Conservation (phyloP, 2,329 filamentous ascomycete species). For the Botrytis deweyae region DNA sequence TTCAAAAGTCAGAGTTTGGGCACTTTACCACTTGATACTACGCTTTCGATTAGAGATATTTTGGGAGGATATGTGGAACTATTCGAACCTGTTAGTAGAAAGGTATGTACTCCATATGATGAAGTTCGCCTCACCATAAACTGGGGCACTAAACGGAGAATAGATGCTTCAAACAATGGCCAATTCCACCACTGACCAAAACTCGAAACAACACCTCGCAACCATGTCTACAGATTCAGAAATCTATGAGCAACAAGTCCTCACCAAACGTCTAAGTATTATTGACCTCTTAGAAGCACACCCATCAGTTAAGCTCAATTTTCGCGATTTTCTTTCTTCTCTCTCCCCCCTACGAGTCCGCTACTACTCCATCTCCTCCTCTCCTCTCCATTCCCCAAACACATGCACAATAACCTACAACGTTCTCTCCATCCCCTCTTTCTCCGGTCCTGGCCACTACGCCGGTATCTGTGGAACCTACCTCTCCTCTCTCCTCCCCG, state of each 20-base stretch:
- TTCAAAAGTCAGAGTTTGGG: neutral
- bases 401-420: neutral
- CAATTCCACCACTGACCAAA: neutral
- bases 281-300: slow-evolving; percentile 69
- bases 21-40: neutral
- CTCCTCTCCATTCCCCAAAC: neutral
- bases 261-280: slow-evolving; percentile 51
- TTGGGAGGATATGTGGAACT: slow-evolving; percentile 1
- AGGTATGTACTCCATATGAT: neutral
- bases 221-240: neutral
- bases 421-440: neutral
- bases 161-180: neutral
- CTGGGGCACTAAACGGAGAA: neutral
- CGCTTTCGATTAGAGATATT: neutral
- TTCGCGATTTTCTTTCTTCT: neutral
- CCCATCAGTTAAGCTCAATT: slow-evolving; percentile 35
- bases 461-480: neutral
- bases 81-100: neutral
- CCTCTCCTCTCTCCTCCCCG: neutral
- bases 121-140: neutral
- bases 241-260: neutral
- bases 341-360: neutral
- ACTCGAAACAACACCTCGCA: neutral
- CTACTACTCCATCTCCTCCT: slow-evolving; percentile 7
- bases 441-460: neutral